Conservation (phyloP, 352 stramenopile genomes). For the Saprolegnia parasitica region DNA sequence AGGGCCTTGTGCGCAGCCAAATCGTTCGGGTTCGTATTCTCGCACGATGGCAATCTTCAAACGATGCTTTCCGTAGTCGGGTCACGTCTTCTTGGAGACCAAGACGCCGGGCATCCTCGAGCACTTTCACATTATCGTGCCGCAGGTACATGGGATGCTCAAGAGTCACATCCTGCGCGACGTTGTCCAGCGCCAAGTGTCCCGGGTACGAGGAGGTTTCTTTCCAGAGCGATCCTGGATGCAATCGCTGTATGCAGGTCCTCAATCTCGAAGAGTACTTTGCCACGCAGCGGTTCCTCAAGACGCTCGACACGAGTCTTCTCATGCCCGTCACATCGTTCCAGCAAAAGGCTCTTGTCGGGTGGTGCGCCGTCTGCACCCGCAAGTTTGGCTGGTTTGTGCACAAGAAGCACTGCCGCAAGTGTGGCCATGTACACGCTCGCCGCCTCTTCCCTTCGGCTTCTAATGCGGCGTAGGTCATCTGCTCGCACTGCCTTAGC, state of each 20-base stretch:
- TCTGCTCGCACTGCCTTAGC: not conserved
- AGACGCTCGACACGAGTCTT: not conserved
- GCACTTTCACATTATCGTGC: not conserved
- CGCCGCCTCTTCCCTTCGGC: conserved; percentile 56
- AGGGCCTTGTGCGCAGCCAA: conserved; percentile 58
- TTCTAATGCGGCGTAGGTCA: conserved; percentile 32
- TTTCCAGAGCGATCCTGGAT: too few relatives aligned
- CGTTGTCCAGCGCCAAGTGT: conserved; percentile 5
- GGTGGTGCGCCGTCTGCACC: conserved; percentile 47
- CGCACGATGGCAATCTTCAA: conserved; percentile 61
- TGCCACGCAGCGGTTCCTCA: not conserved
- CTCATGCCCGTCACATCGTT: not conserved
- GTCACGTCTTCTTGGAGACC: conserved; percentile 9
- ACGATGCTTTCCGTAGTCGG: conserved; percentile 32
- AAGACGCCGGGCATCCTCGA: conserved; percentile 2
- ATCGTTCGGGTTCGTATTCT: conserved; percentile 56
- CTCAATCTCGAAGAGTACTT: conserved; percentile 10
- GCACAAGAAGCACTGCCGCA: conserved; percentile 56
- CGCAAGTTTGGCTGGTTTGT: conserved; percentile 59
- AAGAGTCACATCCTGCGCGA: not conserved
- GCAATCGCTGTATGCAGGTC: not conserved
- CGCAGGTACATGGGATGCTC: not conserved
- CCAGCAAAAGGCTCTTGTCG: conserved; percentile 37
- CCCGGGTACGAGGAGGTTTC: not conserved
- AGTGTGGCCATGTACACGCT: conserved; percentile 57